Evolutionary conservation across 2,329 filamentous ascomycete genomes (phyloP), one percentile per base, ranked within the genome.

Genomic region (Fusarium nygamai): DNA sequence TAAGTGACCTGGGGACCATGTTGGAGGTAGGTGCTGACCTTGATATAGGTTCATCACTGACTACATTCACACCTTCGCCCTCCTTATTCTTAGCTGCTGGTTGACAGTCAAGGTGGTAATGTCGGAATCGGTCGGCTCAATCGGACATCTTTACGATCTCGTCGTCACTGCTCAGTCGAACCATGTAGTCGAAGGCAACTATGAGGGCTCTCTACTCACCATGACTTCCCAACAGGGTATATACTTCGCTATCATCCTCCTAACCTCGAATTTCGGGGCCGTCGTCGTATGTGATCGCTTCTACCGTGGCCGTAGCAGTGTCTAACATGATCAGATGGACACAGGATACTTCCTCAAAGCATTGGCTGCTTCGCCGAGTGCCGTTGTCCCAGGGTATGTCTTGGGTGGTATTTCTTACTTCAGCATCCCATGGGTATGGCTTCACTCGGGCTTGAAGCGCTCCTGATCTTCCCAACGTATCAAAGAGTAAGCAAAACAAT

Each of bases 221-320:
- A 59, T 59, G 41, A 50, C 56, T 3, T 59, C 56, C 0, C 41
- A 59, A 1, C 41, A 59, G 4, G 33, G 56, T 4, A 50, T 59
- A 1, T 59, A 50, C 24, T 59, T 59, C 10, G 41, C 56, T 3
- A 50, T 59, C 3, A 31, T 50, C 8, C 41, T 59, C 1, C 41
- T 59, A 0, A 31, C 43, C 19, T 59, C 56, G 0, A 59, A 59
- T 6, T 48, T 59, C 8, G 56, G 56, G 0, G 56, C 41, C 1
- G 56, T 50, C 2, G 41, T 59, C 2, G 41, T 50, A 59, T 13
- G 24, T 36, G 2, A 20, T 1, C 1, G n/a, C 24, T 20, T 24
- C 17, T 0, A 1, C 41, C 14, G 9, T 43, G 0, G 3, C 9
- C 8, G 0, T 0, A 6, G n/a, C 3, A 7, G 1, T 1, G 14